Base-by-base conservation (phyloP, 2,329 filamentous ascomycete species). In the Exophiala xenobiotica region DNA sequence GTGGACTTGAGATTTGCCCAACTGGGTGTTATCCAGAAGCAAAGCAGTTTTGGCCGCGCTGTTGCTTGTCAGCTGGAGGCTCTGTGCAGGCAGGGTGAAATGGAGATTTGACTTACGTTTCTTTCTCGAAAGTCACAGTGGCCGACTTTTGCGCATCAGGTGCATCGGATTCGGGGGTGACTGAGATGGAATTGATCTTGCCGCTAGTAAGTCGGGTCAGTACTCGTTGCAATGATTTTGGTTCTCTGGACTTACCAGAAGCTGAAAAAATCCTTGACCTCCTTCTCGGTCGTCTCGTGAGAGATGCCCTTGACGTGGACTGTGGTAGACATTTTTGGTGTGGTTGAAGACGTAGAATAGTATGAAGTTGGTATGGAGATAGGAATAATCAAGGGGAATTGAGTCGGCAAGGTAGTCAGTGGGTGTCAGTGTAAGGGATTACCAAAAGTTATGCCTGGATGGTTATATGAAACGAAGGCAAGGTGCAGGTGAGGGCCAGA, bases 91-190 rank as follows among this genome's bases (percentile, higher is more conserved):
- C n/a, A n/a, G n/a, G n/a, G n/a, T n/a, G n/a, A n/a, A n/a, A n/a
- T n/a, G n/a, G n/a, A n/a, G n/a, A n/a, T n/a, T 63, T 60, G 51
- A 62, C 73, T 68, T 67, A 76, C 73, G 92, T 95, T 70, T 92
- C 85, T 78, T 96, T 96, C 74, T 97, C 93, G 67, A 99, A 99
- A 46, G 85, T 91, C 58, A 99, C 91, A n/a, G 86, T 88, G 51
- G 93, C 93, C 43, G 85, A 85, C 74, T 96, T 90, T 61, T 81
- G 78, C 61, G 85, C 80, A 65, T 82, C 82, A 47, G 73, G 54
- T 31, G 72, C 72, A 35, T 69, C 69, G 20, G 76, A 76, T 31
- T 71, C 76, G 44, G 84, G 73, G 22, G 83, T 88, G 65, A 96
- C 81, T 53, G 89, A 85, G 69, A 99, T 80, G 63, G 81, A 80